Base-by-base conservation (phyloP, 768 basidiomycete genomes). In the Lactarius indigo region DNA sequence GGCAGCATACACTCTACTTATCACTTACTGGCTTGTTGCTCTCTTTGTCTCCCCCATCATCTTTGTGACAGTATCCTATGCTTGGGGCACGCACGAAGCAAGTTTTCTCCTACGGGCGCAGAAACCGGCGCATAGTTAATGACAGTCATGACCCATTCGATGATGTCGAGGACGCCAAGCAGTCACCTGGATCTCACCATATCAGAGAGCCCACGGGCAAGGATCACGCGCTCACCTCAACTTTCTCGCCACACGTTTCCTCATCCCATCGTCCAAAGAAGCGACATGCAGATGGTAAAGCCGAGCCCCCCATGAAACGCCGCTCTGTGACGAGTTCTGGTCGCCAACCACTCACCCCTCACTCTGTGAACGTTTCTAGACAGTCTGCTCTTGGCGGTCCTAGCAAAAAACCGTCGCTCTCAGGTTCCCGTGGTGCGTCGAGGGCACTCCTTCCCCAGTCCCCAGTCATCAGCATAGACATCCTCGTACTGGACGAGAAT, bases 101-200 rank as follows among this genome's bases (percentile, higher is more conserved):
- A 71, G 82, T 90, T 57, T 83, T 81, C 60, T 78, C 86, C 26
- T 90, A 90, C 70, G 88, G 88, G 26, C 84, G 85, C 70, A 84
- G 88, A 67, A 79, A 79, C 47, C 82, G 82, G 61, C 85, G 88
- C 44, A 80, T 89, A n/a, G 79, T 89, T 70, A 81, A 80, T 64
- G 80, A 80, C 57, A 74, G 75, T 9, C 44, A 44, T 15, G 64
- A 66, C 44, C 28, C 54, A 17, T 65, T 65, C 52, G 58, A 65
- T 57, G 58, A 63, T 63, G 60, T 26, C 18, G 62, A 58, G 41
- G 55, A 66, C n/a, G 30, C 52, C 37, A 57, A 57, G 10, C 47
- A 31, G 35, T 30, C 37, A 31, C 23, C 44, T 26, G 23, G 12
- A 13, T 35, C 57, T 28, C 41, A 17, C 26, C 31, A 20, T n/a